Base-by-base conservation (phyloP, 257 asterid genomes). In the Lantana camara region DNA sequence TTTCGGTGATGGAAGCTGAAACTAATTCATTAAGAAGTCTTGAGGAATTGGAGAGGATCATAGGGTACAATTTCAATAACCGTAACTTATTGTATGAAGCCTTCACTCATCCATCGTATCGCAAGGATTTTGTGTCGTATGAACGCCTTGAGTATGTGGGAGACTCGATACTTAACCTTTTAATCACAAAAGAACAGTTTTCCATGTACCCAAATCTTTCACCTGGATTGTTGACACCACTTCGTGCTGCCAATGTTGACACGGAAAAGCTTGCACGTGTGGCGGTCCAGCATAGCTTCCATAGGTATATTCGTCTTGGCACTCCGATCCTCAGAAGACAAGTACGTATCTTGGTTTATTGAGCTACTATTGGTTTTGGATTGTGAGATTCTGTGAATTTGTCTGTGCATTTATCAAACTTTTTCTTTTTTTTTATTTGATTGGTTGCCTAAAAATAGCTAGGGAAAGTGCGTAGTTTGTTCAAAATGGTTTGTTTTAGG, bases 241-340 rank as follows among this genome's bases (percentile, higher is more conserved):
- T 88, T 58, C 95, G 91, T 62, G 95, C 97, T 47, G 95, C 96
- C 56, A 91, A 91, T 81, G 90, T 91, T 71, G 97, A 88, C 79
- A 85, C 95, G 0, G 95, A 91, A 85, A 91, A 86, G 79, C 97
- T 91, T 75, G 95, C 96, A 12, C 91, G 94, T 35, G 93, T 75
- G 19, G 96, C 96, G 42, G 70, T 91, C 30, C 79, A 69, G 53
- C 89, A 83, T 77, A 73, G 78, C 50, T 80, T 91, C 57, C 89
- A 88, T 58, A 80, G 75, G 66, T 88, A 82, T 58, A 72, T 88
- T 45, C 95, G 74, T 35, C 85, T 81, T 29, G 79, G 60, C 52
- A 77, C 65, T 61, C 86, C 87, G 0, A 12, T 64, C 54, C 57
- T 88, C 71, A 57, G 5, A 29, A 81, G 68, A 64, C 78, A 75